Conservation (phyloP, 2,329 filamentous ascomycete species). For the Stromatinia cepivora region DNA sequence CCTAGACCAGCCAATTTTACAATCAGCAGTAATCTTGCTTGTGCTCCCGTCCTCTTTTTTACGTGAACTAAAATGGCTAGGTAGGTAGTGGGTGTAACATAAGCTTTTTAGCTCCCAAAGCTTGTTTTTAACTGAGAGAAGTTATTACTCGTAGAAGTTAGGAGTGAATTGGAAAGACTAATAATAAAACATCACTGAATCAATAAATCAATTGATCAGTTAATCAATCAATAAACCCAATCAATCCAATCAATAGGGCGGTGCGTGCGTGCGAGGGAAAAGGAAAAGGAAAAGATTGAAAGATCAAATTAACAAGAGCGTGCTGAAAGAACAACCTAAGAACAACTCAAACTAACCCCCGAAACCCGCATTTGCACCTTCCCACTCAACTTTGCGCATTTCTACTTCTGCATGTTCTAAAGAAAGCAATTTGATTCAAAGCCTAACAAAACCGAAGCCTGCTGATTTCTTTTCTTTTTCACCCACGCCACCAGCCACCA, state of each 20-base stretch:
- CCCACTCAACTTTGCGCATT: background rate
- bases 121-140: too few relatives aligned
- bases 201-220: background rate
- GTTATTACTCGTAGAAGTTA: too few relatives aligned
- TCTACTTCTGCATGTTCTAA: slow-evolving; percentile 2
- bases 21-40: slow-evolving; percentile 7
- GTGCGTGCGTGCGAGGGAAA: background rate
- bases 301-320: background rate
- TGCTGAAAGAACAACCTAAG: background rate
- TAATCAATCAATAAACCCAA: background rate
- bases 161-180: background rate
- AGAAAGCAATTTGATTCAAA: slow-evolving; percentile 7
- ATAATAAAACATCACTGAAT: background rate
- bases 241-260: background rate
- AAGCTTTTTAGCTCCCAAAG: background rate
- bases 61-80: too few relatives aligned
- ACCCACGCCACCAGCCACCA: slow-evolving; percentile 5
- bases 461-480: background rate
- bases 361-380: background rate
- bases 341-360: background rate
- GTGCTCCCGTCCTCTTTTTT: background rate
- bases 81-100: background rate
- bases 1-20: background rate
- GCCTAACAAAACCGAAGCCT: background rate
- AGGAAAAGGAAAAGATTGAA: background rate